These are phyloP conservation scores for Xylariales sp. DNA, from an alignment of 2,329 filamentous ascomycete genomes.

Conservation along the genomic window DNA sequence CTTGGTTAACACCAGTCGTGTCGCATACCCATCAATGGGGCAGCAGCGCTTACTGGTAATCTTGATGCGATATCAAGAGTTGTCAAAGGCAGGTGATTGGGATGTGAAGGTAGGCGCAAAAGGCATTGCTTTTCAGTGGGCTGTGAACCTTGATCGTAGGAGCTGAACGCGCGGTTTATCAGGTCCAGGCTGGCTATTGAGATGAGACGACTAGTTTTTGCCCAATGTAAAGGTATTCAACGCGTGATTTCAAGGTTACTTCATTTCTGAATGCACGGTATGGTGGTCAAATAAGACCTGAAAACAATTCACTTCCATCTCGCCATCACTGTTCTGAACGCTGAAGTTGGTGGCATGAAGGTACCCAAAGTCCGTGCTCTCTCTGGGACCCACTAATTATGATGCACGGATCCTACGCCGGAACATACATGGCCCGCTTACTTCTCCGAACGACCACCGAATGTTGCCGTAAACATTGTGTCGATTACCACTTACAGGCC, in stretches of 20 bases:
- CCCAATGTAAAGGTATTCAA: not conserved
- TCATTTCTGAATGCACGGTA: not conserved
- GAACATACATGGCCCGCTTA: too few relatives aligned
- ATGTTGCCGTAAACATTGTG: too few relatives aligned
- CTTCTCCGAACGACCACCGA: too few relatives aligned
- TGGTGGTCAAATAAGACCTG: not conserved
- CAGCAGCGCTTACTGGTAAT: not conserved
- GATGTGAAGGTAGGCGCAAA: constrained; percentile 3
- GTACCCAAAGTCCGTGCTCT: too few relatives aligned
- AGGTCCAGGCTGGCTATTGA: not conserved
- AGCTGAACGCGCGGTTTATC: constrained; percentile 4
- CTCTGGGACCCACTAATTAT: too few relatives aligned
- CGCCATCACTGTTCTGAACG: not conserved
- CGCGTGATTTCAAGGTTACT: constrained; percentile 2
- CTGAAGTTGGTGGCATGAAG: too few relatives aligned
- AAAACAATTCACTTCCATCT: not conserved
- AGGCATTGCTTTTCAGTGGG: constrained; percentile 9
- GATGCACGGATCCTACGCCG: too few relatives aligned
- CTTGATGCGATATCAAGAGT: not conserved
- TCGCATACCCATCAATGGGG: constrained; percentile 8
- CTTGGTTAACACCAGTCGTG: not conserved
- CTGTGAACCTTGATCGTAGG: not conserved
- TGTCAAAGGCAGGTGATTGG: not conserved
- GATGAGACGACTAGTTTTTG: not conserved
- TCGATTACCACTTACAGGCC: too few relatives aligned